Conservation (phyloP, 805 yeast species). For the Saccharomyces eubayanus region DNA sequence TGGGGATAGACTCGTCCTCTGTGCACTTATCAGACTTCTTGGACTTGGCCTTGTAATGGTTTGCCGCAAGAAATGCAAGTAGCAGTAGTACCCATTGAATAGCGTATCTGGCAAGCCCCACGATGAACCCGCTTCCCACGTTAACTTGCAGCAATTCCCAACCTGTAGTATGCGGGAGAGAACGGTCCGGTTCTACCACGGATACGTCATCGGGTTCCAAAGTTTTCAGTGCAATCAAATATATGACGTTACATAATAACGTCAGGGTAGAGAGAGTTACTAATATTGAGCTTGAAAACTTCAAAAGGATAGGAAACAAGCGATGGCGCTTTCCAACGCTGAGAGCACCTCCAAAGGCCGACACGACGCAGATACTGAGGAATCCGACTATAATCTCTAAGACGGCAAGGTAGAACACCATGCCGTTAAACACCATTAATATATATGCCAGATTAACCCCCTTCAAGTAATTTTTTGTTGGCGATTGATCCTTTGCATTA, state of each 20-base stretch:
- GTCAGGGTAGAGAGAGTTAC: constrained; percentile 8
- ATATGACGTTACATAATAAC: constrained; percentile 6
- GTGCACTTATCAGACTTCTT: constrained; percentile 1
- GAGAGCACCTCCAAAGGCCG: constrained; percentile 10
- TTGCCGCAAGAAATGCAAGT: constrained; percentile 8
- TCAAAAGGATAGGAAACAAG: constrained; percentile 7
- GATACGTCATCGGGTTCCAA: constrained; percentile 11
- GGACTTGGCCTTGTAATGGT: constrained; percentile 8
- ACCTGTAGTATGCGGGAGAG: not conserved
- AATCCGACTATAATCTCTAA: constrained; percentile 10
- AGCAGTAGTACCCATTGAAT: constrained; percentile 10
- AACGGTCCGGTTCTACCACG: not conserved
- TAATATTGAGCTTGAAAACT: constrained; percentile 3
- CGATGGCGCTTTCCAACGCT: constrained; percentile 5
- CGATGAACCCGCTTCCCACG: constrained; percentile 17
- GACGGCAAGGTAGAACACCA: constrained; percentile 5
- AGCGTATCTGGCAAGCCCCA: constrained; percentile 12
- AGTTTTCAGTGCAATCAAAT: constrained; percentile 10
- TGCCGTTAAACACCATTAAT: constrained; percentile 11
- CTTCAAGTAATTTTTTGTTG: constrained; percentile 7
- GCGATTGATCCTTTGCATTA: not conserved
- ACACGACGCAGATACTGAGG: constrained; percentile 4
- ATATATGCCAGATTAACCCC: constrained; percentile 13
- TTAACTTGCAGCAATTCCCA: constrained; percentile 17
- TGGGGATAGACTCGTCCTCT: not conserved